Evolutionary conservation across 1,139 yeast species (phyloP).

Genomic region (Scheffersomyces insectosa): DNA sequence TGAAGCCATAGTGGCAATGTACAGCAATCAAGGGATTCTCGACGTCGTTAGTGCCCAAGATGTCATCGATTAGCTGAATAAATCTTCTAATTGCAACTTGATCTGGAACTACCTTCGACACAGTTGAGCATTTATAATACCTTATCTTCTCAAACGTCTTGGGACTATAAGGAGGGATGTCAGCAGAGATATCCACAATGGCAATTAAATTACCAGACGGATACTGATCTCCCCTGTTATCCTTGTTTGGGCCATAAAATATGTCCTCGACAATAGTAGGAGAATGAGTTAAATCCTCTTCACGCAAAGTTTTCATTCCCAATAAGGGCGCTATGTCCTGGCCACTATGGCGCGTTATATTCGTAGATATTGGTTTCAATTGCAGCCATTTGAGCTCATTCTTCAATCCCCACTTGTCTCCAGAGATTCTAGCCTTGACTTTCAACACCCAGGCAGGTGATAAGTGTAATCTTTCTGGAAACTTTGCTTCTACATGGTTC

Average conservation of each 20-base stretch:
- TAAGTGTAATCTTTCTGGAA: constrained; percentile 49
- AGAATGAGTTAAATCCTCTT: constrained; percentile 61
- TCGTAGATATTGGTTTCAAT: constrained; percentile 50
- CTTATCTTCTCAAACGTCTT: constrained; percentile 49
- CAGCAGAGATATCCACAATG: constrained; percentile 73
- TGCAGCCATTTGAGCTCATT: constrained; percentile 73
- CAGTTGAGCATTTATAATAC: constrained; percentile 75
- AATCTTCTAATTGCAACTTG: constrained; percentile 58
- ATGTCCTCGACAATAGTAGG: constrained; percentile 52
- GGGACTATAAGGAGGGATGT: constrained; percentile 75
- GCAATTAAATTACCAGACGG: constrained; percentile 48
- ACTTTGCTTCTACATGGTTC: constrained; percentile 54
- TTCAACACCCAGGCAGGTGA: constrained; percentile 67
- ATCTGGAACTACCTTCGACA: constrained; percentile 76
- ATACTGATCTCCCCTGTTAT: constrained; percentile 11
- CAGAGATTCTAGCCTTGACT: constrained; percentile 59
- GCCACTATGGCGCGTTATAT: constrained; percentile 35
- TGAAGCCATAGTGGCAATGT: constrained; percentile 83
- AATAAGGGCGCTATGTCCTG: constrained; percentile 49
- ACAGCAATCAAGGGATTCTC: constrained; percentile 53
- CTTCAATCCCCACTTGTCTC: constrained; percentile 78
- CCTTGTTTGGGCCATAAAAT: constrained; percentile 38
- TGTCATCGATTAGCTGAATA: constrained; percentile 52
- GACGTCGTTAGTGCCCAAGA: constrained; percentile 28
- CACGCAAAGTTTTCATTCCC: constrained; percentile 77